Percentiles rank a stretch among this genome's conserved stretches.
phyloP scores from a whole-genome alignment of 768 basidiomycete genomes.

The Mycena rosella region DNA sequence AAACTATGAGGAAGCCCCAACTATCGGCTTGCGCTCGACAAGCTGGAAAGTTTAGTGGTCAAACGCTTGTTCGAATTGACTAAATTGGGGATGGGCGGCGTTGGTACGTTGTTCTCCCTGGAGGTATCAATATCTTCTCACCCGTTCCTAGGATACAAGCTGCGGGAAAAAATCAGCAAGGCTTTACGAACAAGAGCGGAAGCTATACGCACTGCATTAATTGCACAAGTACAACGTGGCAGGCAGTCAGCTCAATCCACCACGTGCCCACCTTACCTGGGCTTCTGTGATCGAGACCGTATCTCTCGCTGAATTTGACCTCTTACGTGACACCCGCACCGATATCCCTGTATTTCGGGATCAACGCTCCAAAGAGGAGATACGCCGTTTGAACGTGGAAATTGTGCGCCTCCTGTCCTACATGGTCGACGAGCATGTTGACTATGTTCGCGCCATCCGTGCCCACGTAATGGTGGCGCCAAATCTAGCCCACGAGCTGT shows the following conservation, averaged over 20 bases:
- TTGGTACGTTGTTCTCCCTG: too few species aligned
- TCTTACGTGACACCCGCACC: constrained; percentile 46
- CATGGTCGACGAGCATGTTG: constrained; percentile 42
- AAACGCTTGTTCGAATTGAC: neutral
- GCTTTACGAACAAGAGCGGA: too few species aligned
- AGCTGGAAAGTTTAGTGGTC: constrained; percentile 8
- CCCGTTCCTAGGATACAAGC: too few species aligned
- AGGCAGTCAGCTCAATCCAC: neutral
- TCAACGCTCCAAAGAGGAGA: constrained; percentile 48
- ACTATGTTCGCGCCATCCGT: neutral
- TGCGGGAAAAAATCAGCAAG: too few species aligned
- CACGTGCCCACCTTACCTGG: neutral
- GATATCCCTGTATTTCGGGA: constrained; percentile 48
- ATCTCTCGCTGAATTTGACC: constrained; percentile 47
- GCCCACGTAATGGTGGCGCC: neutral
- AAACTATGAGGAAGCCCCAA: too few species aligned
- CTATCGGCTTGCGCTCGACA: neutral
- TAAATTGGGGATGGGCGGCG: constrained; percentile 9
- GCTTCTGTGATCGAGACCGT: constrained; percentile 20
- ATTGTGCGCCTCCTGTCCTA: constrained; percentile 42
- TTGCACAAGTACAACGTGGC: neutral
- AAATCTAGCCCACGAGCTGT: neutral
- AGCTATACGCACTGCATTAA: too few species aligned
- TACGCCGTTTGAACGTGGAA: constrained; percentile 47
- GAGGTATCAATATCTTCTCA: too few species aligned